Conservation (phyloP, 768 basidiomycete genomes). For the Boletus vermiculosoides region DNA sequence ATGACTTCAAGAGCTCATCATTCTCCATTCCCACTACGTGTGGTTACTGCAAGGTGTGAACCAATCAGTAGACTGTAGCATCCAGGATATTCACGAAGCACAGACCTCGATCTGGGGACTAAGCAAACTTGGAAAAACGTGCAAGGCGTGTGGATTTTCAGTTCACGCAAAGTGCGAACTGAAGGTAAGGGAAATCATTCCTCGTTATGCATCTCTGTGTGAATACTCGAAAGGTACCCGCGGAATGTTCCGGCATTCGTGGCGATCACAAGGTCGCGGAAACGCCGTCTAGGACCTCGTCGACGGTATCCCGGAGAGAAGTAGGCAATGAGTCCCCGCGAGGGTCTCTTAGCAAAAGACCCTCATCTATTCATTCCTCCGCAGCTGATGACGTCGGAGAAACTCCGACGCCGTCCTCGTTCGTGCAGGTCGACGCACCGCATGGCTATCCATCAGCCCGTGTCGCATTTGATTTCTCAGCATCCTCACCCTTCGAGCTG, state of each 20-base stretch:
- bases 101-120: conserved; percentile 86
- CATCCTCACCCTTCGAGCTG: conserved; percentile 78
- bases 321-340: conserved; percentile 21
- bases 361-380: conserved; percentile 7
- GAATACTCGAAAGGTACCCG: conserved; percentile 55
- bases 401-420: conserved; percentile 56
- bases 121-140: conserved; percentile 84
- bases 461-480: conserved; percentile 71
- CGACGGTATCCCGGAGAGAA: conserved; percentile 35
- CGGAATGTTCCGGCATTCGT: conserved; percentile 51
- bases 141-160: conserved; percentile 71
- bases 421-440: conserved; percentile 43
- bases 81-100: conserved; percentile 4
- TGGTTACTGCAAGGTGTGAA: conserved; percentile 72
- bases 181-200: conserved; percentile 49
- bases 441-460: conserved; percentile 48
- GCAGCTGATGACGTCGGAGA: conserved; percentile 9
- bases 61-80: not conserved
- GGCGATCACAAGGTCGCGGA: conserved; percentile 28
- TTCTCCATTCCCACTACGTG: conserved; percentile 86
- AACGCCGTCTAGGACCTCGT: conserved; percentile 31
- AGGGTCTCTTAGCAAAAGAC: conserved; percentile 5
- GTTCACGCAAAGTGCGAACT: conserved; percentile 86
- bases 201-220: conserved; percentile 7
- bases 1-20: conserved; percentile 79